Base-by-base conservation (phyloP, 106 monocot species). In the Ottelia alismoides region DNA sequence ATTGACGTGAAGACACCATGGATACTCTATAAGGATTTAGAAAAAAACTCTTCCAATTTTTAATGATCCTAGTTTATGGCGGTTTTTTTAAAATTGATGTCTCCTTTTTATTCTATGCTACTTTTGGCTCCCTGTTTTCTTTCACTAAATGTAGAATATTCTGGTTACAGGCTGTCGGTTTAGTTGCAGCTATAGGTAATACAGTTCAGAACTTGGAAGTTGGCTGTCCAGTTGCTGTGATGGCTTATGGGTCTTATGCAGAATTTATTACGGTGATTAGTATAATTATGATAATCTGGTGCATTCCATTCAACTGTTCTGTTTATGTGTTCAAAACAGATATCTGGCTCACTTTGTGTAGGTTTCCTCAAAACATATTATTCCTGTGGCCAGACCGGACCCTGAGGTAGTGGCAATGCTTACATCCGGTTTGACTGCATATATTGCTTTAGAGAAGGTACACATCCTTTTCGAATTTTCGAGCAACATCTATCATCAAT, bases 351-450 rank as follows among this genome's bases (percentile, higher is more conserved):
- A 7, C 40, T 19, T 46, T 30, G 60, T 66, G 11, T 51, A 98
- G 96, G 77, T 89, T 74, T 79, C 76, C 49, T 85, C 79, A 49
- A 85, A 77, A 56, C 77, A 68, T 75, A 70, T 85, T 27, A 76
- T 98, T 74, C 88, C 89, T 65, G 77, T 98, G 7, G 75, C 89
- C 25, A 89, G 74, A 57, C 96, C 89, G 67, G 96, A 85, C 30
- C 79, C 96, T 3, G 96, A 89, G 67, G 82, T 89, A 55, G 71
- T 98, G 12, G 85, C 84, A 11, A 98, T 98, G 82, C 88, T 98
- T 45, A 85, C 96, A 55, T 98, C 96, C 71, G 96, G 96, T 56
- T 67, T 98, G 69, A 98, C 96, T 40, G 96, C 96, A 60, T 98
- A 88, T 56, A 85, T 98, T 75, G 64, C 85, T 65, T 68, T 98